A percentile compares a stretch with the other conserved stretches of the same genome.
Conservation (phyloP, 768 basidiomycete genomes). For the Termitomyces sp. region DNA sequence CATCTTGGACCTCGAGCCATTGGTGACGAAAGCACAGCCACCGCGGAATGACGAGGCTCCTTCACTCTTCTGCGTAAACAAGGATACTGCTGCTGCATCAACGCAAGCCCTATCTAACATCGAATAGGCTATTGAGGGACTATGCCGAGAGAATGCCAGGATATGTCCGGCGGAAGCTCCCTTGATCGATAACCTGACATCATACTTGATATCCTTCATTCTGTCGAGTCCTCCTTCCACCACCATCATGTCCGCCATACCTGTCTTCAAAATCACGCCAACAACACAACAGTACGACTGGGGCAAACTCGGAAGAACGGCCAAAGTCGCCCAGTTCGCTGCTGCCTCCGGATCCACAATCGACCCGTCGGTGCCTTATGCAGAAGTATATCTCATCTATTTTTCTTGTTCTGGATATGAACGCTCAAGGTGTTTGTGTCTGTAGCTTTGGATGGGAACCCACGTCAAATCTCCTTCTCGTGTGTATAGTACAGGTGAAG, state of each 20-base stretch:
- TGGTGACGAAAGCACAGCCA: no score
- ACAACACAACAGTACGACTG: constrained; percentile 92
- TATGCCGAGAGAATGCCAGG: neutral
- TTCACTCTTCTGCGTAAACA: no score
- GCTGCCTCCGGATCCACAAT: constrained; percentile 57
- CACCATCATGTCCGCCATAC: constrained; percentile 3
- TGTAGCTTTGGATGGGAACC: constrained; percentile 98
- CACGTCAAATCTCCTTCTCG: constrained; percentile 63
- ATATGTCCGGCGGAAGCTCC: neutral
- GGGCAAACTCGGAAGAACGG: constrained; percentile 78
- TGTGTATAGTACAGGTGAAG: constrained; percentile 27
- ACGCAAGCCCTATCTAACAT: neutral
- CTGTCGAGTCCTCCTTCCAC: neutral
- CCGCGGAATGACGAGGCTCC: no score
- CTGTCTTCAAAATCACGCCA: constrained; percentile 75
- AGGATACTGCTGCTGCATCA: no score
- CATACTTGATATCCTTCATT: neutral
- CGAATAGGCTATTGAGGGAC: neutral
- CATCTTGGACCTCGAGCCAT: no score
- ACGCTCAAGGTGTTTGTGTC: neutral
- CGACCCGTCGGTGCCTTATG: constrained; percentile 75
- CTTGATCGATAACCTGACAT: neutral
- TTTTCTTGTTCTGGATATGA: neutral
- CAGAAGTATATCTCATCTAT: constrained; percentile 60
- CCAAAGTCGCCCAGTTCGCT: constrained; percentile 88